phyloP scores from a whole-genome alignment of 345 rosid genomes.

The Eucalyptus regnans region DNA sequence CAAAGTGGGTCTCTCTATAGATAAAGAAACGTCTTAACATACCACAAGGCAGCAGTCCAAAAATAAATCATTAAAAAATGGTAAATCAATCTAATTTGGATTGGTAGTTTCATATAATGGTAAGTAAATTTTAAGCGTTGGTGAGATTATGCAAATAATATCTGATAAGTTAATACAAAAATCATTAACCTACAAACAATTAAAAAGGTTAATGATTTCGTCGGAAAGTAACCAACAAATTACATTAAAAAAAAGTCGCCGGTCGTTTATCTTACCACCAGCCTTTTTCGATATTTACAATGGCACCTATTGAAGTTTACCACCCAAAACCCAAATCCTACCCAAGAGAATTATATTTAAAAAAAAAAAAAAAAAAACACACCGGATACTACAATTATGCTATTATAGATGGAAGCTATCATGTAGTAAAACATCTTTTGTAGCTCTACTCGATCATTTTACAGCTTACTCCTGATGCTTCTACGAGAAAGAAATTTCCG shows the following conservation, averaged over 20 bases:
- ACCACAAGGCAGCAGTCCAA: rapidly evolving
- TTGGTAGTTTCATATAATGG: not conserved
- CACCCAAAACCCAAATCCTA: not conserved
- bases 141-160: not conserved
- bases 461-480: not conserved
- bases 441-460: not conserved
- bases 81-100: rapidly evolving
- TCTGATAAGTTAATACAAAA: not conserved
- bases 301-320: not conserved
- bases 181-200: not conserved
- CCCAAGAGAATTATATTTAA: not conserved
- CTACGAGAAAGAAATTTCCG: not conserved
- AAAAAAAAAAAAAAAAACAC: too few species aligned
- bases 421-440: not conserved
- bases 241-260: not conserved
- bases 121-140: rapidly evolving
- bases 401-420: not conserved
- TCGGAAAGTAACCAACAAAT: not conserved
- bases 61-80: rapidly evolving
- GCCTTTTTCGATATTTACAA: not conserved
- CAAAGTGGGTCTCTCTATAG: not conserved
- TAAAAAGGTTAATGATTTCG: not conserved
- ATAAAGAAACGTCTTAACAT: rapidly evolving
- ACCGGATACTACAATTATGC: not conserved
- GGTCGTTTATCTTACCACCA: not conserved